phyloP scores from a whole-genome alignment of 169 alveolate species.

The Amoebophrya sp. region DNA sequence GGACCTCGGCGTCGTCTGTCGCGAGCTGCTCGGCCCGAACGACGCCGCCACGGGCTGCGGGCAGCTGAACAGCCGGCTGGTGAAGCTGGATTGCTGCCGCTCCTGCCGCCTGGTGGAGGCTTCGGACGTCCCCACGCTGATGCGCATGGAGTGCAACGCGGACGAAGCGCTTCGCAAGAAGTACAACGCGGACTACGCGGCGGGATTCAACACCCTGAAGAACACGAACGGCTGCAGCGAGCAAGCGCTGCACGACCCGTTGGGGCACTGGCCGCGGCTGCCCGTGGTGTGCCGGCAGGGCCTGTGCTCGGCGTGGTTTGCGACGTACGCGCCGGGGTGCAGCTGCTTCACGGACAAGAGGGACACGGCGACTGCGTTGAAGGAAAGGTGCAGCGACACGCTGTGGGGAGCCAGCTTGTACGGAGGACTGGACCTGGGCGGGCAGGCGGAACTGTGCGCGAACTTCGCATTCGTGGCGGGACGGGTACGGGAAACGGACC shows the following conservation, averaged over 20 bases:
- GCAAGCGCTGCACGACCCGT: not conserved
- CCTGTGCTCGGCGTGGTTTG: not conserved
- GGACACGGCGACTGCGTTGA: not conserved
- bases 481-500: not conserved
- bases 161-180: not conserved
- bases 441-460: not conserved
- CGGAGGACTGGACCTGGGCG: not conserved
- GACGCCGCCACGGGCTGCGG: not conserved
- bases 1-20: not conserved
- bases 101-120: not conserved
- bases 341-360: not conserved
- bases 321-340: not conserved
- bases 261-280: not conserved
- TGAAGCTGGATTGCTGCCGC: slow-evolving; percentile 7
- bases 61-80: not conserved
- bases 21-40: not conserved
- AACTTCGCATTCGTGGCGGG: not conserved
- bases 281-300: not conserved
- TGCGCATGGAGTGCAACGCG: not conserved
- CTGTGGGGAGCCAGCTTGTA: not conserved
- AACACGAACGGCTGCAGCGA: not conserved
- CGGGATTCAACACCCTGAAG: not conserved
- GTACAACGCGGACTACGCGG: not conserved
- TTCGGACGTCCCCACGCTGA: not conserved
- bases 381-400: not conserved